Percentiles rank a stretch among this genome's conserved stretches.
These are phyloP conservation scores for Cyamopsis tetragonoloba DNA, from an alignment of 306 rosid species.

Conservation along the genomic window DNA sequence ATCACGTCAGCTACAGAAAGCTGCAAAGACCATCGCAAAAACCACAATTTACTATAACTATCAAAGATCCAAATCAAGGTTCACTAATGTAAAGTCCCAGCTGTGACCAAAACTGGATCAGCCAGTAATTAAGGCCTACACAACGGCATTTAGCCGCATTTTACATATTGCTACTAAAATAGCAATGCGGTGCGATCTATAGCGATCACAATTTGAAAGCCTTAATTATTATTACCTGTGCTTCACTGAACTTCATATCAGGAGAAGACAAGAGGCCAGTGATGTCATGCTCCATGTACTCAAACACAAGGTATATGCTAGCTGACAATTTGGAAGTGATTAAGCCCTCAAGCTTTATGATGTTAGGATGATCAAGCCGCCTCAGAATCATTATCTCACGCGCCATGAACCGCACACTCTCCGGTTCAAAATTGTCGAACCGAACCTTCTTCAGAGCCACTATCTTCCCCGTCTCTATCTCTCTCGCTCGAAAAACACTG, in stretches of 20 bases:
- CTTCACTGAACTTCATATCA: constrained; percentile 67
- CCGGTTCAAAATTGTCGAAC: constrained; percentile 86
- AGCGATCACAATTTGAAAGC: too few species aligned
- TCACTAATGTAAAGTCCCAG: too few species aligned
- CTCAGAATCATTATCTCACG: constrained; percentile 84
- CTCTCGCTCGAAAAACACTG: constrained; percentile 78
- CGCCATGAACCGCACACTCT: constrained; percentile 93
- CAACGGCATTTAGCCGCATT: too few species aligned
- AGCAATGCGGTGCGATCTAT: too few species aligned
- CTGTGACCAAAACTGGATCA: too few species aligned
- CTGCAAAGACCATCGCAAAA: too few species aligned
- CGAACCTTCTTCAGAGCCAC: constrained; percentile 94
- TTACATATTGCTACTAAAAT: too few species aligned
- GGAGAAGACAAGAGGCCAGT: constrained; percentile 81
- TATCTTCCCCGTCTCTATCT: constrained; percentile 71
- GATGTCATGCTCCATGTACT: constrained; percentile 94
- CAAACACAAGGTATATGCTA: constrained; percentile 83
- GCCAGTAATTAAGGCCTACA: too few species aligned
- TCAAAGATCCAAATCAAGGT: too few species aligned
- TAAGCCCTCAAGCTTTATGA: constrained; percentile 71
- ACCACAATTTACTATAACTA: too few species aligned
- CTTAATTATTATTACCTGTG: constrained; percentile 60
- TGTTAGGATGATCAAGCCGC: constrained; percentile 76
- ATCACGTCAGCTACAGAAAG: too few species aligned
- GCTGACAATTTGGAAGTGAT: constrained; percentile 78